Base-by-base conservation (phyloP, 805 yeast species). In the Cyberlindnera japonica region DNA sequence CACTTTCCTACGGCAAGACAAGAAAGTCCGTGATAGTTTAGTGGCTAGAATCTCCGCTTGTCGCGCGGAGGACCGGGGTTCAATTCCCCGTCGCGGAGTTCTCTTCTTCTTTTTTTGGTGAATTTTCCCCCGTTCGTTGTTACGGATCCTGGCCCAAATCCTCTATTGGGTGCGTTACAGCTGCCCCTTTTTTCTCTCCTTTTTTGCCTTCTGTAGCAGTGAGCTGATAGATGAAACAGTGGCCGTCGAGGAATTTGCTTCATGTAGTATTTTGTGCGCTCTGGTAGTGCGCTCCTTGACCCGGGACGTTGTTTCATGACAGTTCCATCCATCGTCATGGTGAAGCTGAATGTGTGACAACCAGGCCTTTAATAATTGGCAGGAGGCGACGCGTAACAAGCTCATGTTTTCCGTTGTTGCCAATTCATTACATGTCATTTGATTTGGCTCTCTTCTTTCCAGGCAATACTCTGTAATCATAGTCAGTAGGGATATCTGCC, bases 51-150 rank as follows among this genome's bases (percentile, higher is more conserved):
- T 52, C 29, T 40, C 54, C 56, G 56, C 49, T 52, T 52, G 56
- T 52, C 56, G 56, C 55, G 49, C 45, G 55, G 55, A 41, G 44
- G 55, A 51, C 52, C 55, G 54, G 55, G 55, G 55, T 51, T 51
- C 55, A 43, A 51, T 51, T 51, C 55, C 55, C 55, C 54, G 55
- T 51, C 54, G 49, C 55, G 55, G 55, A 51, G 55, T 37, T 26
- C 33, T 29, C 40, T 44, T 42, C 35, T 41, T 40, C 17, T 20
- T 20, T 2, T 26, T 22, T 26, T 26, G 29, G 9, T 15, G n/a
- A 26, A 12, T 26, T 26, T 7, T 8, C 15, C 29, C 29, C 29
- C n/a, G n/a, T n/a, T n/a, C n/a, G n/a, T n/a, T n/a, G n/a, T n/a
- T n/a, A n/a, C n/a, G n/a, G n/a, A n/a, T n/a, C n/a, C n/a, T n/a